phyloP scores from a whole-genome alignment of 2,329 filamentous ascomycete species.

The Macrophomina phaseolina region DNA sequence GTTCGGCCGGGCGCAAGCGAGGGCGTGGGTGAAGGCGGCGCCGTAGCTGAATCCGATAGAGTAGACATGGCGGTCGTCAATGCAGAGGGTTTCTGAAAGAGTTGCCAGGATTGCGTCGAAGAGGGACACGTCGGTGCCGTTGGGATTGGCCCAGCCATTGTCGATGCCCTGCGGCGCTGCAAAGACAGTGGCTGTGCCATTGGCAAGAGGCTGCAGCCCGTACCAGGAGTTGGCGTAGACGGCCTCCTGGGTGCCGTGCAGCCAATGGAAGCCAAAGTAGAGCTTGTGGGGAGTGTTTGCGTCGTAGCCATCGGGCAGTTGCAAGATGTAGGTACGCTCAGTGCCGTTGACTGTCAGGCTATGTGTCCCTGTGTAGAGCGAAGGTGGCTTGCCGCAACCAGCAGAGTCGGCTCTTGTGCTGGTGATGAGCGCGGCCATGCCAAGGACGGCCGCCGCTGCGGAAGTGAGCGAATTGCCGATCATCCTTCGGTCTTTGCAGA shows the following conservation, averaged over 20 bases:
- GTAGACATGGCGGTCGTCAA: conserved; percentile 51
- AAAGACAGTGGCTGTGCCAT: conserved; percentile 49
- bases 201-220: conserved; percentile 43
- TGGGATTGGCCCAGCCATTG: conserved; percentile 50
- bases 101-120: conserved; percentile 47
- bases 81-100: conserved; percentile 49
- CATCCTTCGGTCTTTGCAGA: no score
- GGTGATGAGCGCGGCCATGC: no score
- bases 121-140: conserved; percentile 51
- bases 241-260: conserved; percentile 37
- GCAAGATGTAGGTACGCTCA: conserved; percentile 48
- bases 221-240: conserved; percentile 43
- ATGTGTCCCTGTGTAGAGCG: conserved; percentile 11
- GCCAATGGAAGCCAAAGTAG: conserved; percentile 50
- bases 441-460: no score
- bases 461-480: no score
- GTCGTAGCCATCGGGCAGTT: conserved; percentile 50
- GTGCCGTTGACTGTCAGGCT: conserved; percentile 43
- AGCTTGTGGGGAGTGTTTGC: conserved; percentile 47
- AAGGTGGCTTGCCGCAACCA: neutral
- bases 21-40: conserved; percentile 49
- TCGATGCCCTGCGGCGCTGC: conserved; percentile 50
- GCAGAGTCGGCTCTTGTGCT: neutral
- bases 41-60: conserved; percentile 55
- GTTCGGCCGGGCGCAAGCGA: conserved; percentile 50